Conservation (phyloP, 2,329 filamentous ascomycete species). For the Aspergillus quadrilineatus region DNA sequence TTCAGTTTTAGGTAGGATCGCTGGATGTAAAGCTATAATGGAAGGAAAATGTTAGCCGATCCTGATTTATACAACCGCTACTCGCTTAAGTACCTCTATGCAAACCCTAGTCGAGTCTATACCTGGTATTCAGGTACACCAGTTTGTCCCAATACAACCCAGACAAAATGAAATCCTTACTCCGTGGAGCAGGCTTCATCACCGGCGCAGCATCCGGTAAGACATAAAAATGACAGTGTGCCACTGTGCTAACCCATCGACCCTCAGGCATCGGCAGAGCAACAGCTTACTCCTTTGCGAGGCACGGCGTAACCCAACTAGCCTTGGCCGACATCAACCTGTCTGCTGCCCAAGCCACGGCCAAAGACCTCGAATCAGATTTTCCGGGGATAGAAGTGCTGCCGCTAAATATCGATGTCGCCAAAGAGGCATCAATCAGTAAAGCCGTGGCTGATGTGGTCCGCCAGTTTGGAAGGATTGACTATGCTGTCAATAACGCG, state of each 20-base stretch:
- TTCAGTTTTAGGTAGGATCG: background rate
- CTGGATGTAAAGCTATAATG: no score
- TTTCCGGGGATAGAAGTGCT: background rate
- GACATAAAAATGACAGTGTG: background rate
- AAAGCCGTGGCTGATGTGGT: slow-evolving; percentile 1
- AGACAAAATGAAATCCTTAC: background rate
- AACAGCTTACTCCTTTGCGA: slow-evolving; percentile 1
- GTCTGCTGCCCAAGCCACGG: background rate
- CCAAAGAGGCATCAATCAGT: background rate
- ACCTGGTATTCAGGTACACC: no score
- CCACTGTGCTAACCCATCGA: background rate
- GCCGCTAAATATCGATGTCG: slow-evolving; percentile 3
- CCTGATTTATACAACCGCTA: no score
- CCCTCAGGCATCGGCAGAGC: slow-evolving; percentile 11
- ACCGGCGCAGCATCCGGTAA: slow-evolving; percentile 3
- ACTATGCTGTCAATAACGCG: slow-evolving; percentile 10
- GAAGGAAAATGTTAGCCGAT: no score
- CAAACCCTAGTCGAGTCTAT: background rate
- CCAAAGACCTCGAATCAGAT: background rate
- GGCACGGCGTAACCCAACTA: slow-evolving; percentile 2
- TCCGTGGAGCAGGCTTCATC: slow-evolving; percentile 3
- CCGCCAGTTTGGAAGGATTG: background rate
- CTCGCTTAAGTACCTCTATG: no score
- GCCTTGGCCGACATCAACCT: slow-evolving; percentile 7
- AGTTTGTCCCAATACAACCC: no score